phyloP scores from a whole-genome alignment of 164 flowering plant species.

The Magnolia sinica region DNA sequence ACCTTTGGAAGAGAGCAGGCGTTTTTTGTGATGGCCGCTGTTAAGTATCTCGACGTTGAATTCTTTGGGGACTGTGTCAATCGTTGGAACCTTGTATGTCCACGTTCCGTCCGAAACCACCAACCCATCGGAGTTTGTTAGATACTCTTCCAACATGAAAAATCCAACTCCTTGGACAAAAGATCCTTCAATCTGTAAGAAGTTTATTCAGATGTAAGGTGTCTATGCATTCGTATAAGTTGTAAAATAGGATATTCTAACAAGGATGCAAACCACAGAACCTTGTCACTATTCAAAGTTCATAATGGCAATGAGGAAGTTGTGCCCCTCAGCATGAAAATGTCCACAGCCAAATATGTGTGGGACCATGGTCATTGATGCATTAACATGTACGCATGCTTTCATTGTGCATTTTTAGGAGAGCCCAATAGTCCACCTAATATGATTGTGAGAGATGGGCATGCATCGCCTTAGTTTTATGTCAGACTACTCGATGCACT shows the following conservation, averaged over 20 bases:
- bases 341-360: too few species aligned
- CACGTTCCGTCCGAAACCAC: slow-evolving; percentile 67
- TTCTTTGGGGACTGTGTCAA: slow-evolving; percentile 75
- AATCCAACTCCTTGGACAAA: slow-evolving; percentile 93
- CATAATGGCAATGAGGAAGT: too few species aligned
- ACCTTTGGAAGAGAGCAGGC: slow-evolving; percentile 93
- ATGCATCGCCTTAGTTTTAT: too few species aligned
- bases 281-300: background rate
- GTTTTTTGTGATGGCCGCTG: slow-evolving; percentile 72
- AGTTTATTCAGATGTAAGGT: background rate
- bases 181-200: slow-evolving; percentile 80
- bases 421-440: too few species aligned
- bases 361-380: too few species aligned
- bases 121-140: slow-evolving; percentile 56
- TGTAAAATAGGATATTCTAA: background rate
- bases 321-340: too few species aligned
- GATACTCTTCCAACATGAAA: slow-evolving; percentile 82
- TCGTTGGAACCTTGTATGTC: slow-evolving; percentile 88
- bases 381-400: too few species aligned
- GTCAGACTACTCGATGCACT: too few species aligned
- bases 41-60: slow-evolving; percentile 74
- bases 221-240: background rate
- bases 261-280: background rate
- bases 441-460: too few species aligned
- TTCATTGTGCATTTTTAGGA: too few species aligned